These are phyloP conservation scores for Xylaria sp. DNA, from an alignment of 495 filamentous ascomycete species.

Conservation along the genomic window DNA sequence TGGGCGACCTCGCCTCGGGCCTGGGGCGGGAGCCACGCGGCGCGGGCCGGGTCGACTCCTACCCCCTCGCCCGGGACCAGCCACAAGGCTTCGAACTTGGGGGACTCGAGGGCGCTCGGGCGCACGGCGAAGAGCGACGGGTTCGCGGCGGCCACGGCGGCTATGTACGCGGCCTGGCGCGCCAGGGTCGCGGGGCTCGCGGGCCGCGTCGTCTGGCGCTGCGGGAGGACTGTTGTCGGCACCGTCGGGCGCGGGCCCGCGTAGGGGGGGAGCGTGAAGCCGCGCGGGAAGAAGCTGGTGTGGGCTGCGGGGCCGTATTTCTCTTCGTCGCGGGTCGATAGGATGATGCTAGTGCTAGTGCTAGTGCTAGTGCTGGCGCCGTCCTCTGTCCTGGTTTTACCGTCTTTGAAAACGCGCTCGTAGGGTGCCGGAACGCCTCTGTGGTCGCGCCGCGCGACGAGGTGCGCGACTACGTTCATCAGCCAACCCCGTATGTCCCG, in stretches of 20 bases:
- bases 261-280: background rate
- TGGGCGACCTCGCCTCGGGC: constrained; percentile 42
- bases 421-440: constrained; percentile 30
- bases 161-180: constrained; percentile 25
- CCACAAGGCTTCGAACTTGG: constrained; percentile 35
- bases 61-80: constrained; percentile 3
- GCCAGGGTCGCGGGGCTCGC: background rate
- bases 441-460: constrained; percentile 38
- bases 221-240: constrained; percentile 40
- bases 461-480: constrained; percentile 31
- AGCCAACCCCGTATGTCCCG: constrained; percentile 48
- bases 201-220: constrained; percentile 39
- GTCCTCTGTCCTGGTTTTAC: too few species aligned
- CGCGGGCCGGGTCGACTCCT: background rate
- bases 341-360: constrained; percentile 21
- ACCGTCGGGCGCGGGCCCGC: constrained; percentile 34
- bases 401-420: constrained; percentile 11
- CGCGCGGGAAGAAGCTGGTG: constrained; percentile 2
- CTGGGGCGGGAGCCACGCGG: constrained; percentile 20
- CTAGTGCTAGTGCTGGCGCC: too few species aligned
- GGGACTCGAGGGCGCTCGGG: constrained; percentile 38
- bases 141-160: constrained; percentile 28
- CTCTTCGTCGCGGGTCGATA: constrained; percentile 26
- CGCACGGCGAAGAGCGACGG: constrained; percentile 30
- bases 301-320: constrained; percentile 9